Evolutionary conservation across 495 filamentous ascomycete genomes (phyloP).

Genomic region (Neurospora discreta): DNA sequence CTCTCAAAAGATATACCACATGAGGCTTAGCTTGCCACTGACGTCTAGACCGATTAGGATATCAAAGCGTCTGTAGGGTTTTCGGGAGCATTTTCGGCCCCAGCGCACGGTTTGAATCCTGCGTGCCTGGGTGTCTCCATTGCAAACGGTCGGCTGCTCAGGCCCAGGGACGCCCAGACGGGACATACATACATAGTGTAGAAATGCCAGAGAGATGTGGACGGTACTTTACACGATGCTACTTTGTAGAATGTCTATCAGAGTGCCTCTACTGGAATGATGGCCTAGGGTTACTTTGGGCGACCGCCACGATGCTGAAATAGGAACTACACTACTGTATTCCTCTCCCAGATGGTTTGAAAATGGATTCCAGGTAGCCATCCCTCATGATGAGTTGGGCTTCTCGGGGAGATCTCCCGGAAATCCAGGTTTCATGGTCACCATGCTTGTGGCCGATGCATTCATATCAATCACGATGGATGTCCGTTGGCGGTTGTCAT

Average conservation of each 20-base stretch:
- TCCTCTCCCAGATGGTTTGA: no score
- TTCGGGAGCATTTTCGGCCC: conserved; percentile 13
- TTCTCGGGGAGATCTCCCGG: conserved; percentile 19
- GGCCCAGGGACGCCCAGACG: conserved; percentile 1
- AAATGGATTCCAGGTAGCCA: not conserved
- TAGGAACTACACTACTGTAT: conserved; percentile 12
- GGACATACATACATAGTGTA: no score
- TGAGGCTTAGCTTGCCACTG: not conserved
- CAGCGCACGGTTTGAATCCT: conserved; percentile 9
- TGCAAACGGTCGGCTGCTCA: conserved; percentile 14
- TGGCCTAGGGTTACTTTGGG: conserved; percentile 2
- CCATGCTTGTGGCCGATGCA: not conserved
- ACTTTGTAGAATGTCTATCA: conserved; percentile 15
- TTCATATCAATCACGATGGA: not conserved
- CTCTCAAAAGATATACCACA: conserved; percentile 5
- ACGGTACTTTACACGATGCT: not conserved
- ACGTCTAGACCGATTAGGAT: conserved; percentile 6
- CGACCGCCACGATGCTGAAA: conserved; percentile 6
- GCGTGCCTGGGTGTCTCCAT: conserved; percentile 5
- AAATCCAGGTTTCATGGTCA: not conserved
- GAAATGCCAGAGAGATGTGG: no score
- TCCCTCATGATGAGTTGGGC: not conserved
- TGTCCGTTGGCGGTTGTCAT: not conserved
- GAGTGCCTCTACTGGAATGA: conserved; percentile 17
- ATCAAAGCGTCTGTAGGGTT: conserved; percentile 5